Base-by-base conservation (phyloP, 345 rosid genomes). In the Erucastrum elatum region DNA sequence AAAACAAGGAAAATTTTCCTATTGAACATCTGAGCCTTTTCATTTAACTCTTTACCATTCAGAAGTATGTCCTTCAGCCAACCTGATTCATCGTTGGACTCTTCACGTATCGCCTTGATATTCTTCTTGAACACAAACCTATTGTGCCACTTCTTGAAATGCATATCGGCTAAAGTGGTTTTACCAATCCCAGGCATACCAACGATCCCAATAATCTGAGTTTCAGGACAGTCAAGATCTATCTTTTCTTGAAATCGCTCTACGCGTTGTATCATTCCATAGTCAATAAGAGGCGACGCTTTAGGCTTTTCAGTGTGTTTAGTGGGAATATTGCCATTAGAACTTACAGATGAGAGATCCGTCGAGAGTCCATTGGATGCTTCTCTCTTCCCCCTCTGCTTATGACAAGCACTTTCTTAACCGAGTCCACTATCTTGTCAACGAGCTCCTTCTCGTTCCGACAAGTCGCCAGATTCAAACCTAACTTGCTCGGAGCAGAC, bases 131-230 rank as follows among this genome's bases (percentile, higher is more conserved):
- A 3, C 44, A 1, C 11, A 5, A 8, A 64, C n/a, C 11, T 34
- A 12, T 8, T 2, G 11, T 17, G 9, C 51, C 30, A 17, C 51
- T 2, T 37, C 0, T 70, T 0, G 53, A 16, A 34, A 25, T 37
- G 15, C 15, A 0, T 16, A 0, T 33, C 13, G 1, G 74, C 74
- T 2, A 65, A 53, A 21, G 30, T 3, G 0, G 53, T 65, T 65
- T 65, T 65, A 21, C 69, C 69, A 17, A 21, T 37, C 46, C 74
- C 74, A 15, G 74, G 33, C 65, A 70, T 70, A 5, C 74, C 74
- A 53, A 70, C 64, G 11, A 70, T 31, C 2, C 64, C 74, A 51
- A 70, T 3, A 17, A 34, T 31, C 7, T 37, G 64, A 33, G 64
- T 56, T 31, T 16, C 41, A 0, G 0, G 2, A 44, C n/a, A 11